Conservation (phyloP, 768 basidiomycete species). For the Galerina marginata region DNA sequence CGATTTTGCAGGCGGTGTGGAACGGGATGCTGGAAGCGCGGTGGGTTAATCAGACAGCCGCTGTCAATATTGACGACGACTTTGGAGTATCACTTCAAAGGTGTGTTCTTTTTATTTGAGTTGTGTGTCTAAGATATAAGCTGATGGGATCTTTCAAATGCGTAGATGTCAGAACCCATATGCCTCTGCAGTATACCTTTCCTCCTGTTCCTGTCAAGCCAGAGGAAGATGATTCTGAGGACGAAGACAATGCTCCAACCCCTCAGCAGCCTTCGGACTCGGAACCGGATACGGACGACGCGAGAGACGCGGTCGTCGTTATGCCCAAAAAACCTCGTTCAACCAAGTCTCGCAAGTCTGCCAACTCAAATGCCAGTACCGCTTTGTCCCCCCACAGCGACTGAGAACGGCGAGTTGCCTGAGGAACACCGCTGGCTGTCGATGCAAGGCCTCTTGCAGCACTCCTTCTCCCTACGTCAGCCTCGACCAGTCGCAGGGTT, state of each 20-base stretch:
- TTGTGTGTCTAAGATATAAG: neutral
- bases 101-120: constrained; percentile 36
- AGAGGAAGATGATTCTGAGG: constrained; percentile 17
- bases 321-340: constrained; percentile 30
- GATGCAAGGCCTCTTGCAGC: constrained; percentile 39
- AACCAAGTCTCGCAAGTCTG: constrained; percentile 21
- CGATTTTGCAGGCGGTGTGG: constrained; percentile 67
- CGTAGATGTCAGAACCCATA: constrained; percentile 69
- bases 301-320: constrained; percentile 39
- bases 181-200: constrained; percentile 64
- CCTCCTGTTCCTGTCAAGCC: constrained; percentile 43
- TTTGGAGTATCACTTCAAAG: constrained; percentile 65
- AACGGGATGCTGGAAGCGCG: constrained; percentile 68
- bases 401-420: constrained; percentile 16
- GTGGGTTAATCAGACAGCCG: constrained; percentile 72
- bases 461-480: constrained; percentile 51
- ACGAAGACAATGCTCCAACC: constrained; percentile 7
- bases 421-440: constrained; percentile 41
- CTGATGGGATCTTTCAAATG: neutral
- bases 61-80: constrained; percentile 63
- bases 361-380: constrained; percentile 23
- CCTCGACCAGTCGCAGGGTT: constrained; percentile 49
- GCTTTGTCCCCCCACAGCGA: constrained; percentile 8
- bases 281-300: constrained; percentile 42
- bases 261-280: constrained; percentile 16